Base-by-base conservation (phyloP, 2,329 filamentous ascomycete genomes). In the Kalmusia sp. region DNA sequence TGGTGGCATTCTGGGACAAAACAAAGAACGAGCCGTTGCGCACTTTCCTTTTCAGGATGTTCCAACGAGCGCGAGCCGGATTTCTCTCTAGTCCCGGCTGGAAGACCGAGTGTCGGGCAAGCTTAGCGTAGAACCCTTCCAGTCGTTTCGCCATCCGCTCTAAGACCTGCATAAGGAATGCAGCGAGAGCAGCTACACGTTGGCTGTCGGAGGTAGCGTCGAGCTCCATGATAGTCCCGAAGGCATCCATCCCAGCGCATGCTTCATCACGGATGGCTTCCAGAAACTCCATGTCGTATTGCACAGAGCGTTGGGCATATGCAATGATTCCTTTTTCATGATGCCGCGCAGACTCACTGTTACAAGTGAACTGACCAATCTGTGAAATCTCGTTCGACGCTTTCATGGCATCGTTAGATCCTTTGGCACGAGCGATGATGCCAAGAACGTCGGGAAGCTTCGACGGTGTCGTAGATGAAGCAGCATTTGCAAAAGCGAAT, bases 261-360 rank as follows among this genome's bases (percentile, higher is more conserved):
- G 78, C 80, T 56, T 84, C 82, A 41, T 80, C 77, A 6, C 82
- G 76, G 1, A 84, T 77, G 49, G 82, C 78, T 54, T 84, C 81
- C 3, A 84, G 74, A 1, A 84, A 76, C 48, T 79, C 77, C 46
- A 84, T 82, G 39, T 84, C 81, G 3, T 82, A 73, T 54, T 80
- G 72, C 0, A 83, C 79, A 2, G 77, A 80, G 49, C 74, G 77
- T 14, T 76, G 72, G 0, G 81, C 80, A 51, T 84, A 84, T 41
- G 74, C 69, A 39, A 83, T 79, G 44, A 84, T 78, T 4, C 82
- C 81, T 1, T 77, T 76, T 55, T 84, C 80, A 47, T 82, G 79
- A 62, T 82, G 80, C 3, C 81, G 78, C 2, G 78, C 77, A 17
- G 76, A 71, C 28, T 78, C 76, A 19, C 74, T 74, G 51, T 82